Evolutionary conservation across 78 protist genomes (phyloP).

Genomic region (Mastigamoeba balamuthi): DNA sequence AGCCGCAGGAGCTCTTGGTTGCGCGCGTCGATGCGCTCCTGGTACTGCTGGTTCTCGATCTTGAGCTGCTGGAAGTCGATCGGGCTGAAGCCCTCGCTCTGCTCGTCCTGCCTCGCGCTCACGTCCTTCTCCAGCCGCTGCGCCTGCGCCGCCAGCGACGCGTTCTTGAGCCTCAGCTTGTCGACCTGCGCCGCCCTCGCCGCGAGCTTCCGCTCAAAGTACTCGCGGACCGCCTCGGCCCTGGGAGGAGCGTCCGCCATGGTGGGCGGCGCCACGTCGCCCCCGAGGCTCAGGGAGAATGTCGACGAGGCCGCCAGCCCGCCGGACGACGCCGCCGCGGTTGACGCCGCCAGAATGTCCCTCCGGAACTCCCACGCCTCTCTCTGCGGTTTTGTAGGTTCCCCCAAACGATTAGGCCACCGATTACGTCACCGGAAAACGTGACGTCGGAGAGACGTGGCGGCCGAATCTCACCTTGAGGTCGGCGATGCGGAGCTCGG

Average conservation of each 20-base stretch:
- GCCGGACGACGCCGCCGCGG: background rate
- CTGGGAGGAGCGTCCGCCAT: background rate
- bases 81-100: slow-evolving; percentile 43
- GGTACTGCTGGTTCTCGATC: slow-evolving; percentile 69
- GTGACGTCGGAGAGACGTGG: too few species aligned
- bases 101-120: slow-evolving; percentile 39
- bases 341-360: slow-evolving; percentile 4
- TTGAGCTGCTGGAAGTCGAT: slow-evolving; percentile 77
- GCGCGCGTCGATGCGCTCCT: slow-evolving; percentile 58
- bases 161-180: slow-evolving; percentile 38
- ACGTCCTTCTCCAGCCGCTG: slow-evolving; percentile 30
- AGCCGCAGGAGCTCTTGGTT: slow-evolving; percentile 49
- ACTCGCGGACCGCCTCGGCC: slow-evolving; percentile 28
- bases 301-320: too few species aligned
- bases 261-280: background rate
- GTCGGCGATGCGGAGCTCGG: background rate
- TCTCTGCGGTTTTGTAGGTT: background rate
- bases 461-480: background rate
- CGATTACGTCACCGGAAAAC: too few species aligned
- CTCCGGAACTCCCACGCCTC: slow-evolving; percentile 31
- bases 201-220: slow-evolving; percentile 25
- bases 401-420: too few species aligned
- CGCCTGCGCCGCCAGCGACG: slow-evolving; percentile 12
- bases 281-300: too few species aligned
- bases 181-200: slow-evolving; percentile 8